Evolutionary conservation across 2,329 filamentous ascomycete species (phyloP).

Genomic region (Paraphoma sp.): DNA sequence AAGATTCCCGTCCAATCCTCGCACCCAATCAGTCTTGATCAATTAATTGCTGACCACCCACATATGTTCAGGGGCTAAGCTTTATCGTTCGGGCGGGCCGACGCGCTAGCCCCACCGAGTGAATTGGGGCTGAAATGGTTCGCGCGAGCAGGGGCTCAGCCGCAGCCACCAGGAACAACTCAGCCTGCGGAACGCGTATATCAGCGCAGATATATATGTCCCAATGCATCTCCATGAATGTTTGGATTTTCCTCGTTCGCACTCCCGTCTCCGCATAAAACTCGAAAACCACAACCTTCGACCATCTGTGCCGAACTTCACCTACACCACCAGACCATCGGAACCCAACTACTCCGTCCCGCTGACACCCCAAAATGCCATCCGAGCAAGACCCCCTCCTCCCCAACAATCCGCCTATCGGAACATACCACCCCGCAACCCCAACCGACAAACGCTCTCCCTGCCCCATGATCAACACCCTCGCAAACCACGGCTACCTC

Average conservation of each 20-base stretch:
- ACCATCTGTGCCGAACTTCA: too few relatives aligned
- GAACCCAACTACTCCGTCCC: background rate
- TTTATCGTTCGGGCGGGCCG: background rate
- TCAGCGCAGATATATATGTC: background rate
- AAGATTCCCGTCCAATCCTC: too few relatives aligned
- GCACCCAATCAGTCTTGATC: too few relatives aligned
- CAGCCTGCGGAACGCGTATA: background rate
- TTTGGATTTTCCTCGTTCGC: background rate
- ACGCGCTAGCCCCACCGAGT: background rate
- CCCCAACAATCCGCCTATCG: background rate
- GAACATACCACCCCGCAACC: background rate
- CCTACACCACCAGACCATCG: too few relatives aligned
- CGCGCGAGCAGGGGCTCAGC: background rate
- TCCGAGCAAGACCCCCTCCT: background rate
- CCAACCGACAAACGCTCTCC: slow-evolving; percentile 5
- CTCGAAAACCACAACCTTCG: too few relatives aligned
- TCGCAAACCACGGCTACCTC: slow-evolving; percentile 50
- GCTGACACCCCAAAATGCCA: background rate
- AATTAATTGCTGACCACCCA: too few relatives aligned
- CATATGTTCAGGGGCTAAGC: too few relatives aligned
- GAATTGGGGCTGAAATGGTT: background rate
- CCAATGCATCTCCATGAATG: background rate
- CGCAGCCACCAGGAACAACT: background rate
- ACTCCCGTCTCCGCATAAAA: too few relatives aligned
- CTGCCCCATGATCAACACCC: slow-evolving; percentile 48